These are phyloP conservation scores for Pseudogymnoascus sp. DNA, from an alignment of 2,329 filamentous ascomycete species.

Conservation along the genomic window DNA sequence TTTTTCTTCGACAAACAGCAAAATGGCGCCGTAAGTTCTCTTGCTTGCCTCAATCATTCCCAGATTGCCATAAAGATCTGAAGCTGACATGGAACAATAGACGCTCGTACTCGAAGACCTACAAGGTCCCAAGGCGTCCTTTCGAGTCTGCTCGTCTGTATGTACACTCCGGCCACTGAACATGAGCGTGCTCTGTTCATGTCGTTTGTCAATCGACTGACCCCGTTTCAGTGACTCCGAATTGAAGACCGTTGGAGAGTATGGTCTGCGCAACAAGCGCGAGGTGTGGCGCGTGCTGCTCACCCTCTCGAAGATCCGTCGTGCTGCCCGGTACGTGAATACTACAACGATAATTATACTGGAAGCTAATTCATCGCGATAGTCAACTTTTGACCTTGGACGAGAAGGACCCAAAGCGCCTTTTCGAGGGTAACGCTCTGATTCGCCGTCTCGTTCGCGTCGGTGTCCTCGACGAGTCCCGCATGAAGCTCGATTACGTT, in stretches of 20 bases:
- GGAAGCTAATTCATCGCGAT: conserved; percentile 18
- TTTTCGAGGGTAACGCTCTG: conserved; percentile 99
- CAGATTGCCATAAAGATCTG: background rate
- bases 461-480: conserved; percentile 98
- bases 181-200: conserved; percentile 95
- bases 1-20: conserved; percentile 13
- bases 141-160: conserved; percentile 99
- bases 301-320: conserved; percentile 99
- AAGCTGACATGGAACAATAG: conserved; percentile 1
- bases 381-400: conserved; percentile 99
- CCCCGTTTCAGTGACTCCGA: conserved; percentile 79
- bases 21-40: conserved; percentile 40
- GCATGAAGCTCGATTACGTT: conserved; percentile 99
- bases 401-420: conserved; percentile 99
- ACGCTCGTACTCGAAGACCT: conserved; percentile 95
- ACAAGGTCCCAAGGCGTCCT: conserved; percentile 90
- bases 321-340: conserved; percentile 87
- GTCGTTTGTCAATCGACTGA: conserved; percentile 76
- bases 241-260: conserved; percentile 99
- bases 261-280: conserved; percentile 99
- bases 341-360: conserved; percentile 17
- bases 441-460: conserved; percentile 99
- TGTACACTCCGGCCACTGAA: conserved; percentile 90
- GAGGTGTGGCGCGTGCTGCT: conserved; percentile 99
- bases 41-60: background rate